Evolutionary conservation across 495 filamentous ascomycete genomes (phyloP).

Genomic region (Podospora pseudopauciseta): DNA sequence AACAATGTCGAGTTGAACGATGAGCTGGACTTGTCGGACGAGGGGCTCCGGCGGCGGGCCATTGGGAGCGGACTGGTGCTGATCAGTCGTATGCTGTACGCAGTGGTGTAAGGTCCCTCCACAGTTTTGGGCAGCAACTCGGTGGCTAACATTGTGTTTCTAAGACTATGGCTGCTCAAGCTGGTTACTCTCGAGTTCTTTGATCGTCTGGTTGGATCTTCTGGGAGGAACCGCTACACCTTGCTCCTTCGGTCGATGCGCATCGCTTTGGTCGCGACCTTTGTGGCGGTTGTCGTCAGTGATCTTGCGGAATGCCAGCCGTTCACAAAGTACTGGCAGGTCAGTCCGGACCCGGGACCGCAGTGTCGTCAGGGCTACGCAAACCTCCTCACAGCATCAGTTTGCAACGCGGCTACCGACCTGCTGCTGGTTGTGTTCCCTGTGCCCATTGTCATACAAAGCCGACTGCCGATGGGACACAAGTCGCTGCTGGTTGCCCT

Average conservation of each 20-base stretch:
- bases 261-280: conserved; percentile 67
- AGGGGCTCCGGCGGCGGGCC: conserved; percentile 45
- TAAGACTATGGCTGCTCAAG: conserved; percentile 87
- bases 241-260: conserved; percentile 63
- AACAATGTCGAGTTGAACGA: conserved; percentile 64
- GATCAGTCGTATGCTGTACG: conserved; percentile 59
- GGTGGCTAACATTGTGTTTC: background rate
- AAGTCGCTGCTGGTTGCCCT: conserved; percentile 61
- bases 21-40: conserved; percentile 33
- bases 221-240: conserved; percentile 65
- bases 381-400: conserved; percentile 76
- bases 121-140: background rate
- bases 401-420: conserved; percentile 79
- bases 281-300: conserved; percentile 71
- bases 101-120: conserved; percentile 53
- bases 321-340: conserved; percentile 82
- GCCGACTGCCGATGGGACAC: conserved; percentile 60
- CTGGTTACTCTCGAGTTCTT: conserved; percentile 85
- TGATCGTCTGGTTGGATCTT: conserved; percentile 61
- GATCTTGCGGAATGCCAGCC: conserved; percentile 83
- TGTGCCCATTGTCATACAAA: conserved; percentile 74
- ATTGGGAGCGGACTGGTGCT: conserved; percentile 64
- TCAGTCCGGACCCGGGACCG: conserved; percentile 78
- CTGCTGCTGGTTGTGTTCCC: conserved; percentile 82
- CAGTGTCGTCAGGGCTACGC: conserved; percentile 76